Percentiles rank a stretch among this genome's conserved stretches.
phyloP scores from a whole-genome alignment of 1,284 basidiomycete species.

The Exobasidium rhododendri region DNA sequence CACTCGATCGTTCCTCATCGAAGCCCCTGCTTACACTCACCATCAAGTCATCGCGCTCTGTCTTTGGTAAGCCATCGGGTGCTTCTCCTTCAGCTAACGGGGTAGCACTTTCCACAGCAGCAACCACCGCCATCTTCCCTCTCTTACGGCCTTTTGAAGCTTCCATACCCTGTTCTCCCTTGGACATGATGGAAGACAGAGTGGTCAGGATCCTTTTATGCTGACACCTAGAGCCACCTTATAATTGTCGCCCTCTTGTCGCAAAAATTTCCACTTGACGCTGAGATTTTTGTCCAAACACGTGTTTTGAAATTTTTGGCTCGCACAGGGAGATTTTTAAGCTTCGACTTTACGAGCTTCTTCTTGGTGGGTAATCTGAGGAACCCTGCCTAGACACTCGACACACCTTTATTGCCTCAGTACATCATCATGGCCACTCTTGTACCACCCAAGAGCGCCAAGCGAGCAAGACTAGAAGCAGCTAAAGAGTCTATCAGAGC shows the following conservation, averaged over 20 bases:
- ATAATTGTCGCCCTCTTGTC: background rate
- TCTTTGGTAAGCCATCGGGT: background rate
- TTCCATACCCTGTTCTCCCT: conserved; percentile 10
- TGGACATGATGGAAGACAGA: conserved; percentile 17
- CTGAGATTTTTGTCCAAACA: background rate
- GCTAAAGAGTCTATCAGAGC: conserved; percentile 19
- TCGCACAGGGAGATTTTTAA: background rate
- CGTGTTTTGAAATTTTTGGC: conserved; percentile 2
- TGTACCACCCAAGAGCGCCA: conserved; percentile 38
- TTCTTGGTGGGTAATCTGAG: too few species aligned
- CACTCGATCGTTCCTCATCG: too few species aligned
- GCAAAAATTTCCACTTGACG: too few species aligned
- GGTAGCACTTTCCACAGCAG: too few species aligned
- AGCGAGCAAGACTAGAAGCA: conserved; percentile 38
- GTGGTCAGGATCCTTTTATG: background rate
- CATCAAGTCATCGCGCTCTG: background rate
- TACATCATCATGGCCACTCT: conserved; percentile 38
- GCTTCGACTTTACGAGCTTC: background rate
- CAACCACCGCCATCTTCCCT: too few species aligned
- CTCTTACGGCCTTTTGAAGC: conserved; percentile 2
- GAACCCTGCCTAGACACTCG: too few species aligned
- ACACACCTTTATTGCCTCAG: too few species aligned
- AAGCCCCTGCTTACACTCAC: too few species aligned
- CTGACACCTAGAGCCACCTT: background rate
- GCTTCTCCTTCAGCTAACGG: conserved; percentile 16